Evolutionary conservation across 768 basidiomycete species (phyloP).

Genomic region (Podaxis pistillaris): DNA sequence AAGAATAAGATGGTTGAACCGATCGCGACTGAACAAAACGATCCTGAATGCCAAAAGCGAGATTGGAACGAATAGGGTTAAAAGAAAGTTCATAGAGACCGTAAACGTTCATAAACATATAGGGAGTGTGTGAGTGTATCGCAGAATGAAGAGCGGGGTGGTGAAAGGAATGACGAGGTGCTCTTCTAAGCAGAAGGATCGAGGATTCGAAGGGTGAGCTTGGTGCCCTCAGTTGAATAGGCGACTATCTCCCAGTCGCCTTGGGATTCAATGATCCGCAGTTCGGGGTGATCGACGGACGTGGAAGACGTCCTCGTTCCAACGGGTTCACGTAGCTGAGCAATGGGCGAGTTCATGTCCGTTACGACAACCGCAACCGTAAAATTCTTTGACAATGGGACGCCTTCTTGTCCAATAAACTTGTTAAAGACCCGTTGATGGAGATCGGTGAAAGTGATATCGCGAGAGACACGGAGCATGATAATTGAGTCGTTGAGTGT

Average conservation of each 20-base stretch:
- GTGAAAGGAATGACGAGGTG: background rate
- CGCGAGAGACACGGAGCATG: conserved; percentile 52
- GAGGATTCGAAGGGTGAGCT: conserved; percentile 57
- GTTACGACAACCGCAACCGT: conserved; percentile 48
- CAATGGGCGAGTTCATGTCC: conserved; percentile 13
- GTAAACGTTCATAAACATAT: background rate
- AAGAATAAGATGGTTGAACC: conserved; percentile 6
- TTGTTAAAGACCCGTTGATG: conserved; percentile 62
- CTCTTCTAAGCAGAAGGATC: conserved; percentile 28
- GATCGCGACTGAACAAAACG: background rate
- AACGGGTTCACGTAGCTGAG: conserved; percentile 5
- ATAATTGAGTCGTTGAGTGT: conserved; percentile 60
- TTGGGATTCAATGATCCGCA: conserved; percentile 53
- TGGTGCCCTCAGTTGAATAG: conserved; percentile 41
- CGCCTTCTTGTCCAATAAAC: conserved; percentile 59
- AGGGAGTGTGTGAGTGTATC: background rate
- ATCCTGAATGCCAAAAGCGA: background rate
- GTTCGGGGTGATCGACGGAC: conserved; percentile 30
- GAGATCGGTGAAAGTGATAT: conserved; percentile 48
- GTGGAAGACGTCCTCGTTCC: conserved; percentile 28
- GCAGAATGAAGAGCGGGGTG: conserved; percentile 8
- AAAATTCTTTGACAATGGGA: conserved; percentile 54
- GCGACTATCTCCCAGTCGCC: conserved; percentile 60
- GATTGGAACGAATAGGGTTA: background rate
- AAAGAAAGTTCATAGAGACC: background rate